phyloP scores from a whole-genome alignment of 345 rosid genomes.

The Nephelium lappaceum region DNA sequence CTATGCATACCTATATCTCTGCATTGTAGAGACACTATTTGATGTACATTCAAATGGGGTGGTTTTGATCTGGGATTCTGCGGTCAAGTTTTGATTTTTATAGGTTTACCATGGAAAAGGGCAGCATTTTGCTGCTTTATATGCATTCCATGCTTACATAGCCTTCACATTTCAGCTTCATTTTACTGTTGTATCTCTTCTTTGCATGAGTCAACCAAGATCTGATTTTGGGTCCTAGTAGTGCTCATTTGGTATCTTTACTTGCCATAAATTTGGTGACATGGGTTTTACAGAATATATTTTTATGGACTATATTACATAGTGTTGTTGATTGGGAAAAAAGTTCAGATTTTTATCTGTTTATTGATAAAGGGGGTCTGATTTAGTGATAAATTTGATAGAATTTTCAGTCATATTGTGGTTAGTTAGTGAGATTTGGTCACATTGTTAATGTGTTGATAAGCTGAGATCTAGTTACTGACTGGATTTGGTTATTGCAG shows the following conservation, averaged over 20 bases:
- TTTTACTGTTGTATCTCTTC: conserved; percentile 1
- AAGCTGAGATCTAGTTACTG: conserved; percentile 9
- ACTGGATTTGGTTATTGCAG: conserved; percentile 31
- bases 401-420: neutral
- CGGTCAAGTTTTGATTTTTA: conserved; percentile 15
- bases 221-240: conserved; percentile 22
- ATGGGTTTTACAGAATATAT: neutral
- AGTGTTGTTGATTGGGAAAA: neutral
- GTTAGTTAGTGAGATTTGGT: neutral
- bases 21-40: neutral
- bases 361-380: conserved; percentile 2
- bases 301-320: neutral
- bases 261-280: neutral
- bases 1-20: neutral
- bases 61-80: conserved; percentile 28
- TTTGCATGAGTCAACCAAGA: conserved; percentile 27
- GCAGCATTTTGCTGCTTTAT: neutral
- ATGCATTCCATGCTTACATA: conserved; percentile 14
- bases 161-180: conserved; percentile 4
- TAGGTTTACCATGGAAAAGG: conserved; percentile 13
- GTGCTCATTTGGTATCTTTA: neutral
- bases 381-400: neutral
- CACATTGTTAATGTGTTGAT: neutral
- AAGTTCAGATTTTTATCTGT: neutral
- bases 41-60: neutral